phyloP scores from a whole-genome alignment of 768 basidiomycete genomes.

The Termitomyces sp. region DNA sequence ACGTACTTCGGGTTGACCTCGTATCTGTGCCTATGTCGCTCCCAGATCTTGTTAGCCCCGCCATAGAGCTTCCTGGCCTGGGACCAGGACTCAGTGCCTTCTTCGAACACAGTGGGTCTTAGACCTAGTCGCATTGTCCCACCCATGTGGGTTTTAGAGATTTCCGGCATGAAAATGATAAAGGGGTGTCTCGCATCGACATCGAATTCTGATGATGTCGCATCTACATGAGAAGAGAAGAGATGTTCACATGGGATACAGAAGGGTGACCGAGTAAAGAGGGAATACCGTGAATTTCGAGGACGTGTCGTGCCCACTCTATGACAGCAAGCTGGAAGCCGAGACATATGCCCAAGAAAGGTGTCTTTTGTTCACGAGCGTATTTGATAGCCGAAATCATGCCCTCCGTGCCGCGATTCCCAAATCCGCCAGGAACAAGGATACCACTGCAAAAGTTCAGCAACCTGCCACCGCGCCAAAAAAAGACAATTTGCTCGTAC shows the following conservation, averaged over 20 bases:
- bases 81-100: constrained; percentile 63
- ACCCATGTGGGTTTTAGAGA: constrained; percentile 96
- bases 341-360: constrained; percentile 94
- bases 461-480: background rate
- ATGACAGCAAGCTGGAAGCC: constrained; percentile 97
- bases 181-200: constrained; percentile 59
- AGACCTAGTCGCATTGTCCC: constrained; percentile 99
- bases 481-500: constrained; percentile 35
- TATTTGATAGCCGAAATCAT: constrained; percentile 99
- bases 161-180: constrained; percentile 98
- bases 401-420: constrained; percentile 88
- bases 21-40: constrained; percentile 91
- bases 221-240: constrained; percentile 43
- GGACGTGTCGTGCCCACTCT: constrained; percentile 88
- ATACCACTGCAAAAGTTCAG: constrained; percentile 60
- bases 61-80: constrained; percentile 79
- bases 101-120: constrained; percentile 88
- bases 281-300: constrained; percentile 54
- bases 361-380: constrained; percentile 90
- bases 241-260: background rate
- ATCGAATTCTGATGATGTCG: constrained; percentile 82
- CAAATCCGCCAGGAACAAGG: constrained; percentile 96
- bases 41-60: constrained; percentile 80
- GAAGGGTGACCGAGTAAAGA: background rate
- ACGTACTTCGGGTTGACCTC: constrained; percentile 94